These are phyloP conservation scores for Erigeron canadensis DNA, from an alignment of 129 eudicot genomes.

Conservation along the genomic window DNA sequence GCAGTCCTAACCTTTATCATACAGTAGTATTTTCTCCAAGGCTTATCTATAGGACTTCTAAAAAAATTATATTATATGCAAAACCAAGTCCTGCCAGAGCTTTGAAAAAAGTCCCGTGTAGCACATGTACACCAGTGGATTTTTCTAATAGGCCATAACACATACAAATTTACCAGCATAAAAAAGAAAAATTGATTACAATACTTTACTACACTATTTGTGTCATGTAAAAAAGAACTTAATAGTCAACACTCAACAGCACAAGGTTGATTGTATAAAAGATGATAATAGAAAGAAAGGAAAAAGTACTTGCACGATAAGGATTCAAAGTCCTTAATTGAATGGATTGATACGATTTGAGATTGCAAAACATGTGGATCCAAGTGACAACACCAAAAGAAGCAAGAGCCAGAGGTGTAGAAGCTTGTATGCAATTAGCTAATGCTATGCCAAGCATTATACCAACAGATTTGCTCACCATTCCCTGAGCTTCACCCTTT, in stretches of 20 bases:
- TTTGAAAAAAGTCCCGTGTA: background rate
- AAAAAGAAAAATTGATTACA: background rate
- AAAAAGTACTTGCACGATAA: conserved; percentile 95
- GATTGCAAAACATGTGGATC: conserved; percentile 98
- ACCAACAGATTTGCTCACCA: conserved; percentile 97
- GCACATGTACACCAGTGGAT: background rate
- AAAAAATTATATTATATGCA: background rate
- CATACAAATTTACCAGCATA: too few species aligned
- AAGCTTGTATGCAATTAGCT: conserved; percentile 79
- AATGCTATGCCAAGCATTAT: conserved; percentile 85
- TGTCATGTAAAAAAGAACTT: conserved; percentile 13
- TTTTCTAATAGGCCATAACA: too few species aligned
- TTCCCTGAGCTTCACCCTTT: conserved; percentile 99
- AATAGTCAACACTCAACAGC: background rate
- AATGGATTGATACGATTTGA: conserved; percentile 96
- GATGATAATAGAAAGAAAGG: conserved; percentile 3
- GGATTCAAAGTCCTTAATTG: conserved; percentile 97
- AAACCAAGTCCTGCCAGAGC: background rate
- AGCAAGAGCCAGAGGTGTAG: conserved; percentile 85
- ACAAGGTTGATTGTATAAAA: background rate
- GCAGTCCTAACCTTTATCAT: too few species aligned
- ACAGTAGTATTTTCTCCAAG: too few species aligned
- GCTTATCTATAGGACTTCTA: background rate
- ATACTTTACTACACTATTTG: background rate
- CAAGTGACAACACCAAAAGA: conserved; percentile 79